Conservation (phyloP, 2,329 filamentous ascomycete species). For the Colletotrichum sansevieriae region DNA sequence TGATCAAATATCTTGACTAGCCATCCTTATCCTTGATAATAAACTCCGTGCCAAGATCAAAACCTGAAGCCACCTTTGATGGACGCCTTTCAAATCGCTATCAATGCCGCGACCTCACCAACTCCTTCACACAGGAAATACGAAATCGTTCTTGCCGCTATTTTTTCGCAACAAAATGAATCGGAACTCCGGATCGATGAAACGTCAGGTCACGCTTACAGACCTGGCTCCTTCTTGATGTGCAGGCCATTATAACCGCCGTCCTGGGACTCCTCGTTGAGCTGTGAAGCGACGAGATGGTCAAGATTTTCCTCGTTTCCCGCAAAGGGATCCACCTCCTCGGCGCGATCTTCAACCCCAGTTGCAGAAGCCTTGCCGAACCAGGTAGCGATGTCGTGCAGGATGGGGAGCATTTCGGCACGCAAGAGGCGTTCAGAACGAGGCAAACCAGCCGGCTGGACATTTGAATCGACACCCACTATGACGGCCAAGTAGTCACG, state of each 20-base stretch:
- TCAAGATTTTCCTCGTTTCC: not conserved
- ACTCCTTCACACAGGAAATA: not conserved
- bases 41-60: no score
- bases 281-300: not conserved
- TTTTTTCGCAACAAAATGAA: not conserved
- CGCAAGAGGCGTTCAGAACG: conserved; percentile 15
- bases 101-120: not conserved
- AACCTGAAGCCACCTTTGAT: no score
- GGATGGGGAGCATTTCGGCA: conserved; percentile 3
- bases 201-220: not conserved
- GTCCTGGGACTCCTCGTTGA: not conserved
- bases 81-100: not conserved
- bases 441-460: conserved; percentile 6
- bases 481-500: conserved; percentile 34
- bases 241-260: not conserved
- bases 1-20: no score
- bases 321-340: conserved; percentile 6
- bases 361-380: conserved; percentile 2
- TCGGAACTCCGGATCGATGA: no score
- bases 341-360: not conserved
- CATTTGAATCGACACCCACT: conserved; percentile 17
- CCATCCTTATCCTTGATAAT: no score
- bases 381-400: not conserved
- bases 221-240: not conserved
- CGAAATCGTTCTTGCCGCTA: not conserved